Conservation (phyloP, 345 rosid species). For the Crucihimalaya himalaica region DNA sequence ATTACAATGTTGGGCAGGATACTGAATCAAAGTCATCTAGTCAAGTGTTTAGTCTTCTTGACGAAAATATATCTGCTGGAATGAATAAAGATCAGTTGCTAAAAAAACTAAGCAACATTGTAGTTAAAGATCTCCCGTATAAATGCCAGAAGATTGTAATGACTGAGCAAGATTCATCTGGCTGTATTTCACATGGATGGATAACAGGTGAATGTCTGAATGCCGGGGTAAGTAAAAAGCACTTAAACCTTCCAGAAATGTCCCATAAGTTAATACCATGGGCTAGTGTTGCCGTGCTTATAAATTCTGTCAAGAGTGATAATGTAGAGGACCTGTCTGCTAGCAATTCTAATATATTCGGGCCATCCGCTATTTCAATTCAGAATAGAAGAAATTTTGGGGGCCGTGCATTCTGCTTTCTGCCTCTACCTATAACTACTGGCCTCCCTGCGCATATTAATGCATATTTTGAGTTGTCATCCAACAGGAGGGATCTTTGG, state of each 20-base stretch:
- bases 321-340: conserved; percentile 31
- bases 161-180: conserved; percentile 67
- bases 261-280: conserved; percentile 79
- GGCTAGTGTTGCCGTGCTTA: conserved; percentile 92
- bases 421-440: conserved; percentile 84
- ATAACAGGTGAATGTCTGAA: conserved; percentile 84
- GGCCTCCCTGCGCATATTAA: conserved; percentile 92
- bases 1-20: conserved; percentile 54
- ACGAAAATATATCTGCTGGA: conserved; percentile 57
- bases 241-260: conserved; percentile 48
- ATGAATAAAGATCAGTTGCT: conserved; percentile 78
- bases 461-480: conserved; percentile 93
- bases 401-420: conserved; percentile 95
- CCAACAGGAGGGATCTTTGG: conserved; percentile 98
- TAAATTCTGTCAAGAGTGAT: conserved; percentile 57
- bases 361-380: conserved; percentile 48
- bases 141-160: conserved; percentile 80
- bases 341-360: conserved; percentile 50
- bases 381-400: conserved; percentile 60
- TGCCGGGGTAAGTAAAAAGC: conserved; percentile 47
- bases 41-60: conserved; percentile 64
- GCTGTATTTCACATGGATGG: conserved; percentile 75
- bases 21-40: conserved; percentile 47
- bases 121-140: conserved; percentile 58
- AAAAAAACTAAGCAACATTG: conserved; percentile 61